Base-by-base conservation (phyloP, 306 rosid species). In the Chamaecrista fasciculata region DNA sequence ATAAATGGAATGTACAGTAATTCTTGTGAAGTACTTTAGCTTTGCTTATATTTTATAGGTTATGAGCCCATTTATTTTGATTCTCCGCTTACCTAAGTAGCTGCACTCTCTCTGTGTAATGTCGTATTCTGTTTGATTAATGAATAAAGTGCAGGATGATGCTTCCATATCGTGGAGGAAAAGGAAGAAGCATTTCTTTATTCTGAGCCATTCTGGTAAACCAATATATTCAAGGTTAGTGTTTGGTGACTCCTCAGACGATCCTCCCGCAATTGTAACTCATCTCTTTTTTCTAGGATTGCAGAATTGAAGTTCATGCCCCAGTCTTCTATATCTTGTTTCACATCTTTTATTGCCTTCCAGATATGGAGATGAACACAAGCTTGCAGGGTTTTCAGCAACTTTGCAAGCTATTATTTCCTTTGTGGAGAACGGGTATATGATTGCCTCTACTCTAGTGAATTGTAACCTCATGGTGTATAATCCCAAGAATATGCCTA, bases 331-430 rank as follows among this genome's bases (percentile, higher is more conserved):
- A 21, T 78, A 62, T 60, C 47, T 66, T 69, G 31, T 70, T 71
- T 78, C 59, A 28, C 67, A 67, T 62, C 62, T 72, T 29, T 65
- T 67, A 40, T 78, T 69, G 37, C 51, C 21, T 69, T 68, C 46
- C 74, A 92, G 98, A 83, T 85, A 92, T 25, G 98, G 98, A 37
- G 98, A 92, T 55, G 98, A 90, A 70, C 90, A 92, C 88, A 92
- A 87, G 77, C 93, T 92, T 80, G 96, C 98, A 39, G 98, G 98
- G 76, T 92, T 92, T 85, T 89, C 96, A 24, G 98, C 98, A 63
- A 92, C 96, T 70, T 83, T 92, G 82, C 98, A 92, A 79, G 98
- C 98, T 43, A 92, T 92, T 60, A 92, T 92, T 78, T 92, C 98
- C 80, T 92, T 89, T 44, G 96, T 90, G 57, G 96, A 92, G 83